phyloP scores from a whole-genome alignment of 352 stramenopile genomes.

The Phytophthora boehmeriae region DNA sequence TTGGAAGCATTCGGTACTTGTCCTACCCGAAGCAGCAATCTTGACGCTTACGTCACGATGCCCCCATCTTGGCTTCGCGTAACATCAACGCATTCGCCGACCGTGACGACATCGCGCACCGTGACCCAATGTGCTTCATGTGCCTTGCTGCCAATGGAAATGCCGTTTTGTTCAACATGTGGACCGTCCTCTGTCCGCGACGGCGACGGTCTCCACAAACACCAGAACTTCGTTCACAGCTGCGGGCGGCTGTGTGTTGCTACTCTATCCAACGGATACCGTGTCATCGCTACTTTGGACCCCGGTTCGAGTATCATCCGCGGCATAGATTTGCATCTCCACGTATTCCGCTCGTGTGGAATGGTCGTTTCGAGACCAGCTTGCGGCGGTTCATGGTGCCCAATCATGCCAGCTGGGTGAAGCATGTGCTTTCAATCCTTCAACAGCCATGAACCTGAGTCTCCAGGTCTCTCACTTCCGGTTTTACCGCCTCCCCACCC shows the following conservation, averaged over 20 bases:
- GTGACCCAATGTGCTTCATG: conserved; percentile 1
- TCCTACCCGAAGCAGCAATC: background rate
- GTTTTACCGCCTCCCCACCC: conserved; percentile 24
- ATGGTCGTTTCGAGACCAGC: background rate
- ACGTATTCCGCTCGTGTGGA: background rate
- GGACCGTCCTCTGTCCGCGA: background rate
- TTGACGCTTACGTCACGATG: background rate
- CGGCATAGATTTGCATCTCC: background rate
- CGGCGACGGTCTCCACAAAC: background rate
- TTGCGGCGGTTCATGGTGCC: background rate
- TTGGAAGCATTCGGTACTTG: no score
- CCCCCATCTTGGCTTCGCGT: background rate
- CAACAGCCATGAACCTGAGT: background rate
- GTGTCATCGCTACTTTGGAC: no score
- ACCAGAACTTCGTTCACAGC: background rate
- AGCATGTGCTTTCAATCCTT: background rate
- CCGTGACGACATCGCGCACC: background rate
- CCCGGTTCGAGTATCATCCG: no score
- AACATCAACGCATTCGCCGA: conserved; percentile 1
- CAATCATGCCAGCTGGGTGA: background rate
- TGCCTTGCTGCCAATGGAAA: background rate
- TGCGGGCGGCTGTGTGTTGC: background rate
- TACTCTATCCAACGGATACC: background rate
- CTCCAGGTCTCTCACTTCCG: conserved; percentile 27
- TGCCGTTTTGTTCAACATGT: background rate